Evolutionary conservation across 768 basidiomycete genomes (phyloP).

Genomic region (Serpula lacrymans): DNA sequence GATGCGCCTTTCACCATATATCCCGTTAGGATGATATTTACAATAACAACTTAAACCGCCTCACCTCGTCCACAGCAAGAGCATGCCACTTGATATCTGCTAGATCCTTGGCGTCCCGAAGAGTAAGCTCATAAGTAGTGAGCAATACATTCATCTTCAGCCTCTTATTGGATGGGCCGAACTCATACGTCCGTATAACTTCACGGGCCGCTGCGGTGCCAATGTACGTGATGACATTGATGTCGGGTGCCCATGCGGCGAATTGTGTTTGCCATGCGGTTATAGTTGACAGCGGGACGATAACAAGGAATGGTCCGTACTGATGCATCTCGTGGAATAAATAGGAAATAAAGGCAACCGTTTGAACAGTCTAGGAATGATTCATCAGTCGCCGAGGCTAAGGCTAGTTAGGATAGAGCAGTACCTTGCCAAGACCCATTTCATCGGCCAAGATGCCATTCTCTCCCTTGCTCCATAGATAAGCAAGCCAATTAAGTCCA

Average conservation of each 20-base stretch:
- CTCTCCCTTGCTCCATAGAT: slow-evolving; percentile 90
- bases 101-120: slow-evolving; percentile 87
- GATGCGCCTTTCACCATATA: slow-evolving; percentile 67
- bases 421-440: slow-evolving; percentile 97
- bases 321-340: slow-evolving; percentile 90
- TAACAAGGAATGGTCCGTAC: slow-evolving; percentile 95
- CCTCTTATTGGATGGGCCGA: slow-evolving; percentile 82
- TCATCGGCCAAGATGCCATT: slow-evolving; percentile 98
- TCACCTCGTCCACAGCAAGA: slow-evolving; percentile 91
- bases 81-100: slow-evolving; percentile 97
- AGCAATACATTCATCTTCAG: slow-evolving; percentile 96
- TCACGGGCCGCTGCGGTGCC: slow-evolving; percentile 85
- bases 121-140: slow-evolving; percentile 94
- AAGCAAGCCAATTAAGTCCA: slow-evolving; percentile 98
- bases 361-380: slow-evolving; percentile 78
- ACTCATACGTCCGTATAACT: slow-evolving; percentile 90
- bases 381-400: slow-evolving; percentile 6
- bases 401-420: slow-evolving; percentile 7
- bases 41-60: slow-evolving; percentile 11
- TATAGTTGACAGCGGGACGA: slow-evolving; percentile 96
- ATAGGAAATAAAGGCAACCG: slow-evolving; percentile 91
- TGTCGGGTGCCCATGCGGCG: slow-evolving; percentile 89
- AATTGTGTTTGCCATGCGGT: slow-evolving; percentile 98
- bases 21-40: slow-evolving; percentile 4
- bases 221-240: slow-evolving; percentile 96